These are phyloP conservation scores for Fusarium sp. DNA, from an alignment of 2,329 filamentous ascomycete genomes.

Conservation along the genomic window DNA sequence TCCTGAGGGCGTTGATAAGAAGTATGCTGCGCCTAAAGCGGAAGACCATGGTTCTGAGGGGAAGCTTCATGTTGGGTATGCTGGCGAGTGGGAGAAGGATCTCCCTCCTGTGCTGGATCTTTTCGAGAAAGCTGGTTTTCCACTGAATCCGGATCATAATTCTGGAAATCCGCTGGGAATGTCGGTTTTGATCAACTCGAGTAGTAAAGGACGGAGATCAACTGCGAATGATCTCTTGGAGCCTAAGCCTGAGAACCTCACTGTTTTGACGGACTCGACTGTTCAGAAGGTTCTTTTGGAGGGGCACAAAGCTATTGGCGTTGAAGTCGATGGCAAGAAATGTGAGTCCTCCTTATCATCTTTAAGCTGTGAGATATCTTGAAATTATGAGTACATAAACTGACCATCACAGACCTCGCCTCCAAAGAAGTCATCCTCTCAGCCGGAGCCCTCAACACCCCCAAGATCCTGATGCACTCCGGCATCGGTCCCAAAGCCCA, in stretches of 20 bases:
- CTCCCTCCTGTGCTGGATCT: constrained; percentile 55
- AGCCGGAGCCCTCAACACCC: constrained; percentile 53
- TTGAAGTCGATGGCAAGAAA: constrained; percentile 26
- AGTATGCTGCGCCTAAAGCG: constrained; percentile 57
- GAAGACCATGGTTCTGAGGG: constrained; percentile 60
- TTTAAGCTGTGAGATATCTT: background rate
- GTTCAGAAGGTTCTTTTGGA: constrained; percentile 33
- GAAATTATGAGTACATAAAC: background rate
- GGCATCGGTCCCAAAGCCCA: constrained; percentile 29
- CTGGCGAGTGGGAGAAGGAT: constrained; percentile 59
- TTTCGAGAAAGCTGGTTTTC: constrained; percentile 58
- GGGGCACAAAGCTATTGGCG: constrained; percentile 27
- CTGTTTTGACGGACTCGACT: constrained; percentile 24
- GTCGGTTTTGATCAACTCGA: constrained; percentile 59
- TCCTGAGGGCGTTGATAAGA: constrained; percentile 48
- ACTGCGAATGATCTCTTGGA: constrained; percentile 62
- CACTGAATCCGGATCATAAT: constrained; percentile 64
- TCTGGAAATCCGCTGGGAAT: constrained; percentile 67
- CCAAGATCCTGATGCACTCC: constrained; percentile 53
- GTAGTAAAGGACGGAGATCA: constrained; percentile 56
- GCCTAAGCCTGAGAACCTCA: constrained; percentile 54
- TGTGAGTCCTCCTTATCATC: constrained; percentile 8
- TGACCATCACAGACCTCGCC: constrained; percentile 41
- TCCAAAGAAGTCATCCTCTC: constrained; percentile 55
- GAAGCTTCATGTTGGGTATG: constrained; percentile 58